Conservation (phyloP, 2,329 filamentous ascomycete genomes). For the Hymenoscyphus fructigenus region DNA sequence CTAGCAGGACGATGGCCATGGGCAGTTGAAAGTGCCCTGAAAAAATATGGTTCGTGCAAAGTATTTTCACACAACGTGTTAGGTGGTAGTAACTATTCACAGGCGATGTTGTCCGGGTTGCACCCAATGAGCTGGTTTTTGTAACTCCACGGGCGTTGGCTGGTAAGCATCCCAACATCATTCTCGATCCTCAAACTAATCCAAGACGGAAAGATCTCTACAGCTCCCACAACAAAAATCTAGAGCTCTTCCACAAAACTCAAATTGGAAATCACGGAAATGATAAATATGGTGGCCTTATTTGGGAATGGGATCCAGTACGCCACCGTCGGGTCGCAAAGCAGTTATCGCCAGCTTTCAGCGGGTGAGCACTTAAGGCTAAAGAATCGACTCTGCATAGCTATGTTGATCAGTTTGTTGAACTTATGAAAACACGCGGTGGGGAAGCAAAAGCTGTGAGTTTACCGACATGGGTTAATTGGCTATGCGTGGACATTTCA, state of each 20-base stretch:
- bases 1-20: slow-evolving; percentile 13
- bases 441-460: background rate
- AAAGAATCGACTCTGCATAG: slow-evolving; percentile 7
- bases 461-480: slow-evolving; percentile 9
- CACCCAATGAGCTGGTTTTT: slow-evolving; percentile 26
- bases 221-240: background rate
- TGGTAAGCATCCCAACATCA: background rate
- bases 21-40: slow-evolving; percentile 8
- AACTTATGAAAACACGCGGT: slow-evolving; percentile 6
- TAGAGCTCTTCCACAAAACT: slow-evolving; percentile 7
- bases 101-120: slow-evolving; percentile 25
- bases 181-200: background rate
- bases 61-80: background rate
- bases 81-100: background rate
- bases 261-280: slow-evolving; percentile 5
- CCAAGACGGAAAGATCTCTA: background rate
- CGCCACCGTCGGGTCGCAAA: slow-evolving; percentile 13
- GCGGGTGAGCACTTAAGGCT: slow-evolving; percentile 1
- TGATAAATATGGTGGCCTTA: slow-evolving; percentile 2
- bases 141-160: slow-evolving; percentile 15
- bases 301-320: slow-evolving; percentile 9
- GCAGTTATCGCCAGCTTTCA: slow-evolving; percentile 9
- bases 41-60: slow-evolving; percentile 8
- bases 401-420: slow-evolving; percentile 12
- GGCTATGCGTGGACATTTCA: slow-evolving; percentile 16